Evolutionary conservation across 176 grass and related monocot genomes (phyloP), one percentile per base, ranked within the genome.

Genomic region (Musa acuminata): DNA sequence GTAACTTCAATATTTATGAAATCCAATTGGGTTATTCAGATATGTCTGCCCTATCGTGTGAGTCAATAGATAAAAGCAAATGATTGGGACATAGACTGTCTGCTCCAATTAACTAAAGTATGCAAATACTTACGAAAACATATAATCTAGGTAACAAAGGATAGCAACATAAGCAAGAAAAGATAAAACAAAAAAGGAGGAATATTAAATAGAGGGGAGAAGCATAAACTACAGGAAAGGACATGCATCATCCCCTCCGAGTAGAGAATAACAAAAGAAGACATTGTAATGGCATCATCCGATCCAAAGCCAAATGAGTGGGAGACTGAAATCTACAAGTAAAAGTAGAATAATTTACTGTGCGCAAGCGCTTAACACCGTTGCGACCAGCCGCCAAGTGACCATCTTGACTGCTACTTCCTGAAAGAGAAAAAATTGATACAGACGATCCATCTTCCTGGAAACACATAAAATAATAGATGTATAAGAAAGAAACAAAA

Each of bases 361-460:
- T 99, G 8, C 96, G 78, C 82, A 99, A 77, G 87, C 96, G 83
- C 76, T 95, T 99, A 73, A 95, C 90, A 69, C 96, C 96, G 80
- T 99, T 95, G 14, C 88, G 91, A 54, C 91, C 96, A 82, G 96
- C 96, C 83, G 85, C 83, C 83, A 95, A 89, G 68, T 94, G 91
- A 19, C 91, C 85, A 80, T 99, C 96, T 77, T 99, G 96, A 80
- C 84, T 78, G 77, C 79, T 95, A 79, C 82, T 94, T 79, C 91
- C 96, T 72, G 88, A 95, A 69, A 99, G 84, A 81, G 86, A 88
- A 85, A 99, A 99, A 74, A 99, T 95, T 22, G 96, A 99, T 69
- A 99, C 96, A 20, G 86, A 53, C 12, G 88, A 91, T 55, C 96
- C 91, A 76, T 99, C 96, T 79, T 99, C 96, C 96, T 99, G 86